phyloP scores from a whole-genome alignment of 2,329 filamentous ascomycete genomes.

The Sporothrix luriei region DNA sequence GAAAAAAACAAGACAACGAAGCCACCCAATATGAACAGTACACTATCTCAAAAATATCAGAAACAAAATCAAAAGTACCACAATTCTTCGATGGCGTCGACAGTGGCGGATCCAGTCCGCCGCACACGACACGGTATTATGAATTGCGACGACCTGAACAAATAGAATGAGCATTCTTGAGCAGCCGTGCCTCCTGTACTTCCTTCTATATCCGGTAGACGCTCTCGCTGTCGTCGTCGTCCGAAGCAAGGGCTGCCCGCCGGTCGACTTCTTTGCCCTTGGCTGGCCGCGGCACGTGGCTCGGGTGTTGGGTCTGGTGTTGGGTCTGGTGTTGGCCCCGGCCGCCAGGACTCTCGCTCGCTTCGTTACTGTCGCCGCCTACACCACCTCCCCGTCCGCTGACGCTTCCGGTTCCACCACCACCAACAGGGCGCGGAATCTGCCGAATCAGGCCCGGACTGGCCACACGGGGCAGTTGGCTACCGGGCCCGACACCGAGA shows the following conservation, averaged over 20 bases:
- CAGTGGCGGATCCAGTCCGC: constrained; percentile 11
- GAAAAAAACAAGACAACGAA: background rate
- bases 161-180: too few relatives aligned
- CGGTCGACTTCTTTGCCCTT: constrained; percentile 54
- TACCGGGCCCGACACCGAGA: background rate
- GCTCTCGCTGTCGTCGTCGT: constrained; percentile 39
- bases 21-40: background rate
- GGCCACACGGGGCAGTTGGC: constrained; percentile 4
- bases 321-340: constrained; percentile 33
- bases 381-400: too few relatives aligned
- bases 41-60: background rate
- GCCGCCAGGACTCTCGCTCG: constrained; percentile 33
- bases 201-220: background rate
- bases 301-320: constrained; percentile 34
- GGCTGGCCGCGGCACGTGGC: constrained; percentile 26
- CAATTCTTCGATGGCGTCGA: background rate
- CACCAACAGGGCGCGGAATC: background rate
- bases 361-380: constrained; percentile 10
- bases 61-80: background rate
- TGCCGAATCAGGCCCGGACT: constrained; percentile 11
- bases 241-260: constrained; percentile 36
- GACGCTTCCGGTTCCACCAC: background rate
- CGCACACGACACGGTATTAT: background rate
- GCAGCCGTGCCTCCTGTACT: background rate
- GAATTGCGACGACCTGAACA: too few relatives aligned